A percentile compares a stretch with the other conserved stretches of the same genome.
These are phyloP conservation scores for Phialocephala sp. DNA, from an alignment of 2,329 filamentous ascomycete genomes.

Conservation along the genomic window DNA sequence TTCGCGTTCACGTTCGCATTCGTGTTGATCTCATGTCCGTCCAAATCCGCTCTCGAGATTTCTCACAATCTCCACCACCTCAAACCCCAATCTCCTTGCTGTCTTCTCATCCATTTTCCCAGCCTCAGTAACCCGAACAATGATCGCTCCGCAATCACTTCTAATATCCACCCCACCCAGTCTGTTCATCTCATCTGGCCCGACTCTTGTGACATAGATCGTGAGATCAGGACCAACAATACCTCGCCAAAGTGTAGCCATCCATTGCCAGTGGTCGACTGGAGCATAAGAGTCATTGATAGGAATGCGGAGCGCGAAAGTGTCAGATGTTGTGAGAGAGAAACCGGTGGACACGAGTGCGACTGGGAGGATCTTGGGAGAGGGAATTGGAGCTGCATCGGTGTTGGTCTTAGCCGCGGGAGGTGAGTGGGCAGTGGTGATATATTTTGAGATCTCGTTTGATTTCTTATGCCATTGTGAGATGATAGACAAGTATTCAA, in stretches of 20 bases:
- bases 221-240: conserved; percentile 82
- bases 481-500: conserved; percentile 70
- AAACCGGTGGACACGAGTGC: conserved; percentile 79
- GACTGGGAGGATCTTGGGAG: conserved; percentile 60
- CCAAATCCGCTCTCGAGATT: conserved; percentile 33
- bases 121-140: conserved; percentile 54
- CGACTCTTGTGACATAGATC: conserved; percentile 62
- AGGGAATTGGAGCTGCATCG: conserved; percentile 29
- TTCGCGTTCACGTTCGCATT: background rate
- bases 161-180: conserved; percentile 62
- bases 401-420: conserved; percentile 19
- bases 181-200: conserved; percentile 45
- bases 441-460: conserved; percentile 67
- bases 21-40: conserved; percentile 1
- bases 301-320: conserved; percentile 73
- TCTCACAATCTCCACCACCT: conserved; percentile 81
- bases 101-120: conserved; percentile 68
- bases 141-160: conserved; percentile 57
- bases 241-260: conserved; percentile 90
- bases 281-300: conserved; percentile 79
- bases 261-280: conserved; percentile 97
- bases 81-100: conserved; percentile 79
- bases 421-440: conserved; percentile 46
- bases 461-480: conserved; percentile 78
- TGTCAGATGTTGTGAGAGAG: conserved; percentile 78